Evolutionary conservation across 2,329 filamentous ascomycete species (phyloP).

Genomic region (Trichoderma simmonsii): DNA sequence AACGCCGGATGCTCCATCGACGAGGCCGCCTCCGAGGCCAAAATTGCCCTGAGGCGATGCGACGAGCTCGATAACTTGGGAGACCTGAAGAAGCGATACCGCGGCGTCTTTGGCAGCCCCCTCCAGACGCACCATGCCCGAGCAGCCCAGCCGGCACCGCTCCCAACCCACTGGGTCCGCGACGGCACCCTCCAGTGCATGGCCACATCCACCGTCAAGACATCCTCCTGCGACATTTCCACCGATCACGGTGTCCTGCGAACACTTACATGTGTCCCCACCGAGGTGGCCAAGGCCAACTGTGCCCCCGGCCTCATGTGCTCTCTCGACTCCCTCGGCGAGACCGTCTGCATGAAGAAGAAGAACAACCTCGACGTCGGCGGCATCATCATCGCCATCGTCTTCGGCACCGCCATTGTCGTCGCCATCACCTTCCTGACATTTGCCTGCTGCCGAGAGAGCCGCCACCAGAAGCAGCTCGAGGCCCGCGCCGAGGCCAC

Average conservation of each 20-base stretch:
- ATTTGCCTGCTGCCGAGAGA: slow-evolving; percentile 52
- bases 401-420: slow-evolving; percentile 43
- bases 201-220: slow-evolving; percentile 35
- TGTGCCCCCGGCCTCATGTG: slow-evolving; percentile 47
- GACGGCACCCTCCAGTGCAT: slow-evolving; percentile 33
- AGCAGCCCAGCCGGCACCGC: slow-evolving; percentile 20
- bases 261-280: slow-evolving; percentile 40
- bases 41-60: slow-evolving; percentile 33
- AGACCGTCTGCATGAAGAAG: slow-evolving; percentile 41
- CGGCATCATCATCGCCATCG: slow-evolving; percentile 47
- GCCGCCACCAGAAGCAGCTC: slow-evolving; percentile 42
- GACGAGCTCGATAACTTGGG: slow-evolving; percentile 26
- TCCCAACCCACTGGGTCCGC: slow-evolving; percentile 21
- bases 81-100: slow-evolving; percentile 31
- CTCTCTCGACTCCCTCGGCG: slow-evolving; percentile 36
- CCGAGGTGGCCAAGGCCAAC: slow-evolving; percentile 32
- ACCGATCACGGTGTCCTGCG: slow-evolving; percentile 36
- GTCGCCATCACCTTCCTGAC: slow-evolving; percentile 40
- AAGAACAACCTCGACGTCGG: slow-evolving; percentile 39
- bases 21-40: slow-evolving; percentile 32
- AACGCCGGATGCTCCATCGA: slow-evolving; percentile 34
- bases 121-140: slow-evolving; percentile 11
- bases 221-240: slow-evolving; percentile 39
- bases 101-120: slow-evolving; percentile 13
- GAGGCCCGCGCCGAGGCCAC: slow-evolving; percentile 48